These are phyloP conservation scores for Sclerotinia minor DNA, from an alignment of 2,329 filamentous ascomycete species.

Conservation along the genomic window DNA sequence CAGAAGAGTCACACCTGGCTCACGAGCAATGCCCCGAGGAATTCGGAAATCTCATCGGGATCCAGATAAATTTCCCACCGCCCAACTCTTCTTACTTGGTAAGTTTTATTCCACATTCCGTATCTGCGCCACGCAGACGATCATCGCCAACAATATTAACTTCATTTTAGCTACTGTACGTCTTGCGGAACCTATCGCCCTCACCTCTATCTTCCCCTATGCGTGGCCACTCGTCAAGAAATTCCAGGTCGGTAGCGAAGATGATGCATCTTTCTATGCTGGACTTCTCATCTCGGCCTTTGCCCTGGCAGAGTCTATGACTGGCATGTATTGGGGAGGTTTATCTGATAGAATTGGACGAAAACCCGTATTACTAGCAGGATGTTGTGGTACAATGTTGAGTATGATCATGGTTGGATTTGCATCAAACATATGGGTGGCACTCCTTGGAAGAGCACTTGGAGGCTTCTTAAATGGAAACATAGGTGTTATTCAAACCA, in stretches of 20 bases:
- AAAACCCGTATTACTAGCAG: slow-evolving; percentile 80
- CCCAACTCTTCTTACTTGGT: slow-evolving; percentile 85
- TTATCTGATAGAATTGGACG: slow-evolving; percentile 80
- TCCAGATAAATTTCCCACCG: slow-evolving; percentile 74
- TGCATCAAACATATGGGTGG: slow-evolving; percentile 79
- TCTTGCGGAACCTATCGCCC: slow-evolving; percentile 85
- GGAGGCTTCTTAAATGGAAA: slow-evolving; percentile 89
- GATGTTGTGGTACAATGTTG: slow-evolving; percentile 78
- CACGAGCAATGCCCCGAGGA: slow-evolving; percentile 37
- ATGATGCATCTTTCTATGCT: slow-evolving; percentile 83
- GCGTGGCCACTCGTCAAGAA: slow-evolving; percentile 80
- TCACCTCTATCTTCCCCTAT: slow-evolving; percentile 93
- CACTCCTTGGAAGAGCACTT: slow-evolving; percentile 70
- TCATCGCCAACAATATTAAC: slow-evolving; percentile 25
- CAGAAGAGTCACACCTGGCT: slow-evolving; percentile 32
- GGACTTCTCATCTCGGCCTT: slow-evolving; percentile 86
- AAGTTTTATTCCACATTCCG: slow-evolving; percentile 42
- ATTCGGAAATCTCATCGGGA: slow-evolving; percentile 49
- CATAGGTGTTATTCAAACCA: slow-evolving; percentile 80
- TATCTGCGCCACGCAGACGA: slow-evolving; percentile 15
- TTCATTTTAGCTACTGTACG: slow-evolving; percentile 74
- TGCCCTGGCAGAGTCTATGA: slow-evolving; percentile 76
- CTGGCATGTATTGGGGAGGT: slow-evolving; percentile 85
- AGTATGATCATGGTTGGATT: slow-evolving; percentile 84
- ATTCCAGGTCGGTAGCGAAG: slow-evolving; percentile 68